These are phyloP conservation scores for Colletotrichum sp. DNA, from an alignment of 2,329 filamentous ascomycete species.

Conservation along the genomic window DNA sequence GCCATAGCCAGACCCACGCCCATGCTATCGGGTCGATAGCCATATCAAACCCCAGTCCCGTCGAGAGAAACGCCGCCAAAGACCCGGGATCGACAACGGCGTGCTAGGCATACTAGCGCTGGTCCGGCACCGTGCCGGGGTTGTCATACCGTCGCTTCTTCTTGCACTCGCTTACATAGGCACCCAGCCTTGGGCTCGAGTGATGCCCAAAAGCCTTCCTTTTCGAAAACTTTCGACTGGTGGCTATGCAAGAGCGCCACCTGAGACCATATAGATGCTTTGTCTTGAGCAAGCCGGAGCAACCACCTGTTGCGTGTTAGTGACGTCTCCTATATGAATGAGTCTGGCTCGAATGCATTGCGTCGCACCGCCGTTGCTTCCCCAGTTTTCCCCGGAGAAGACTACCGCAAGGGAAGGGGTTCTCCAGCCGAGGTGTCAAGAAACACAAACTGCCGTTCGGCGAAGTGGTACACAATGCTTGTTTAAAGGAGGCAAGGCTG, in stretches of 20 bases:
- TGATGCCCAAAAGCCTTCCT: not conserved
- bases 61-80: not conserved
- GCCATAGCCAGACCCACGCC: not conserved
- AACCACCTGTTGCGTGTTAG: not conserved
- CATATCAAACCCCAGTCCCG: not conserved
- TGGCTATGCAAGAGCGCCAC: not conserved
- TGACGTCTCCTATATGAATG: not conserved
- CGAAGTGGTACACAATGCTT: not conserved
- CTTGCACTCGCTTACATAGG: not conserved
- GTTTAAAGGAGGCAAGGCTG: not conserved
- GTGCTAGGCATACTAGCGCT: not conserved
- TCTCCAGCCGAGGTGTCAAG: not conserved
- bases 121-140: not conserved
- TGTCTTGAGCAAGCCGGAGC: not conserved
- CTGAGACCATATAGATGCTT: not conserved
- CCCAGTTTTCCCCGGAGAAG: not conserved
- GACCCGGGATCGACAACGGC: not conserved
- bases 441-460: not conserved
- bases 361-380: not conserved
- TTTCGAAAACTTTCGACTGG: not conserved
- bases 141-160: not conserved
- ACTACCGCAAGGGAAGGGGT: not conserved
- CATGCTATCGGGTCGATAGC: not conserved
- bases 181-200: not conserved
- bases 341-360: not conserved